phyloP scores from a whole-genome alignment of 2,329 filamentous ascomycete species.

The Plectosphaerella cucumerina region DNA sequence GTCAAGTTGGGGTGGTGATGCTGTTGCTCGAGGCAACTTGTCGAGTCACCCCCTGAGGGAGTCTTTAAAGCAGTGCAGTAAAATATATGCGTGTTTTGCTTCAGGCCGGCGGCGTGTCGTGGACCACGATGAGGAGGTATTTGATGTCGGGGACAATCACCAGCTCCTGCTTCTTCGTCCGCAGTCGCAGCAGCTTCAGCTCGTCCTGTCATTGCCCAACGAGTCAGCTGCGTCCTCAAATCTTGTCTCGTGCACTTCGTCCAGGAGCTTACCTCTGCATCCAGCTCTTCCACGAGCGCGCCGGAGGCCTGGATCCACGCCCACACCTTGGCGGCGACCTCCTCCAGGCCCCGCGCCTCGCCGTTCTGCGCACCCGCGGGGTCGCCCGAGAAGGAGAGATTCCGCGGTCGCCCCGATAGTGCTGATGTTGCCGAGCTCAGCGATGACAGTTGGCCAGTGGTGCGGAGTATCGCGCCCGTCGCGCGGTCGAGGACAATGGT shows the following conservation, averaged over 20 bases:
- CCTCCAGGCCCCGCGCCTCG: conserved; percentile 59
- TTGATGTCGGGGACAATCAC: conserved; percentile 79
- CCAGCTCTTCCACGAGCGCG: conserved; percentile 66
- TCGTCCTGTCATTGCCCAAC: conserved; percentile 54
- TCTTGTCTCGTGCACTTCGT: neutral
- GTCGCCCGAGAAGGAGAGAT: conserved; percentile 40
- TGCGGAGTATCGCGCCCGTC: conserved; percentile 70
- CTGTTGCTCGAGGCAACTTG: neutral
- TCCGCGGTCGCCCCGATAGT: conserved; percentile 1
- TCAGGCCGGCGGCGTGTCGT: conserved; percentile 72
- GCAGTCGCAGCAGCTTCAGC: conserved; percentile 67
- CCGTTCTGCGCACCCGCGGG: conserved; percentile 34
- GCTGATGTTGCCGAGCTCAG: conserved; percentile 37
- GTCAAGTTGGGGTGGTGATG: neutral
- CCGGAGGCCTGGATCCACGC: conserved; percentile 68
- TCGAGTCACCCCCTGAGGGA: neutral
- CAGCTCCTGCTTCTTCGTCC: conserved; percentile 82
- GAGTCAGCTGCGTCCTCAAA: neutral
- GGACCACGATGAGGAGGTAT: conserved; percentile 74
- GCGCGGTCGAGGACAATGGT: conserved; percentile 70
- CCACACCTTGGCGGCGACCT: conserved; percentile 74
- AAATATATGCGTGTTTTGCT: neutral
- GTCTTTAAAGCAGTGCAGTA: too few species aligned
- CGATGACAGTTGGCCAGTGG: conserved; percentile 63
- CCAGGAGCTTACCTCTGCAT: conserved; percentile 55